Base-by-base conservation (phyloP, 371 early-diverging fungal species). In the Lichtheimia hyalospora region DNA sequence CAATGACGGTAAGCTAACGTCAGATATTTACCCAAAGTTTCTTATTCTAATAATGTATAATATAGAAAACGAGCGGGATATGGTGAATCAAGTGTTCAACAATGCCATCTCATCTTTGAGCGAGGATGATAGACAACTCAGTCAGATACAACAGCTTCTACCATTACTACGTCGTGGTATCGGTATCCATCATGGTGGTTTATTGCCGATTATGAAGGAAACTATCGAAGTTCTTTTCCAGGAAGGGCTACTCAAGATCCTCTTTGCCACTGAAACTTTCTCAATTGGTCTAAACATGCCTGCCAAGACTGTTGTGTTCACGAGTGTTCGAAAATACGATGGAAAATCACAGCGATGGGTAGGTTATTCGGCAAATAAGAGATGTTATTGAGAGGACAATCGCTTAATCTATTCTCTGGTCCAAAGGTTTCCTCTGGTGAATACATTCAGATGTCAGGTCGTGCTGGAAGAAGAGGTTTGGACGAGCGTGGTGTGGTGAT, bases 201-300 rank as follows among this genome's bases (percentile, higher is more conserved):
- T 99, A 34, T 80, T 99, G 54, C 99, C 99, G 1, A 96, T 99
- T 48, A 82, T 99, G 61, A 99, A 99, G 77, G 99, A 99, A 81
- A 95, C 98, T 10, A 98, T 99, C 39, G 99, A 99, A 81, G 96
- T 99, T 60, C 84, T 99, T 25, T 99, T 99, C 86, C 99, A 98
- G 73, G 99, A 99, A 81, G 96, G 95, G 41, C 77, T 99, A 51
- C 68, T 99, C 40, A 99, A 99, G 81, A 96, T 99, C 14, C 81
- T 99, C 40, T 99, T 99, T 89, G 99, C 99, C 40, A 99, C 99
- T 1, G 99, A 99, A 73, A 99, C 99, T 0, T 99, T 99, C 82
- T 98, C 99, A 5, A 99, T 99, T 71, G 99, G 99, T 49, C 74
- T 99, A 52, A 99, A 99, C 83, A 99, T 99, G 99, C 99, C 99